These are phyloP conservation scores for Coemansia erecta DNA, from an alignment of 192 early-diverging fungal species.

Conservation along the genomic window DNA sequence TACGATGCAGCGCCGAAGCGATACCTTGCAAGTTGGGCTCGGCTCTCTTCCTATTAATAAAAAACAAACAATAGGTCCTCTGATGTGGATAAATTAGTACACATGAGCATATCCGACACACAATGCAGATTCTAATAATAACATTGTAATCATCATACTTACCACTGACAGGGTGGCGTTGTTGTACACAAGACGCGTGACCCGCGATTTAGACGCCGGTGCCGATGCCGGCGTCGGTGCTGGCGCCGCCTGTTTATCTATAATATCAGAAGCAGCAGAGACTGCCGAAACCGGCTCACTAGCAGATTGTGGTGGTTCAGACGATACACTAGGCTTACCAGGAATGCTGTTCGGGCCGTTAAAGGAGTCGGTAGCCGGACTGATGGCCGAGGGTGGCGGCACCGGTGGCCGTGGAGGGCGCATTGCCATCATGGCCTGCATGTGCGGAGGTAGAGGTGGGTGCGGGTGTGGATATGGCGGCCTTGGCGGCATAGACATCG, in stretches of 20 bases:
- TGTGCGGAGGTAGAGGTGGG: not conserved
- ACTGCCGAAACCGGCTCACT: constrained; percentile 17
- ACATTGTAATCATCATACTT: constrained; percentile 17
- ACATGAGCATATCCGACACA: not conserved
- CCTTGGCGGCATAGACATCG: not conserved
- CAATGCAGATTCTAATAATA: constrained; percentile 4
- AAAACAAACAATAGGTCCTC: not conserved
- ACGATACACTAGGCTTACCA: constrained; percentile 35
- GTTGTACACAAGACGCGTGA: constrained; percentile 38
- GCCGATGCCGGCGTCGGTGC: not conserved
- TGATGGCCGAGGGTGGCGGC: not conserved
- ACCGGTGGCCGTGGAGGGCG: not conserved
- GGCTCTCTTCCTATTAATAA: constrained; percentile 39
- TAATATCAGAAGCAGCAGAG: constrained; percentile 16
- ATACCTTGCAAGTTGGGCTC: constrained; percentile 36
- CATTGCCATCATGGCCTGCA: not conserved
- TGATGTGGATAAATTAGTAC: not conserved
- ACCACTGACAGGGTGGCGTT: constrained; percentile 36
- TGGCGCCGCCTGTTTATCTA: constrained; percentile 13
- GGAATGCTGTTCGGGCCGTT: not conserved
- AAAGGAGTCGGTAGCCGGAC: not conserved
- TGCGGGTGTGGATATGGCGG: constrained; percentile 6
- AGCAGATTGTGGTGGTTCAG: constrained; percentile 14
- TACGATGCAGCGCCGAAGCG: not conserved
- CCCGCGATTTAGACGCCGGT: constrained; percentile 13